These are phyloP conservation scores for Theobroma grandiflorum DNA, from an alignment of 441 rosid genomes.

Conservation along the genomic window DNA sequence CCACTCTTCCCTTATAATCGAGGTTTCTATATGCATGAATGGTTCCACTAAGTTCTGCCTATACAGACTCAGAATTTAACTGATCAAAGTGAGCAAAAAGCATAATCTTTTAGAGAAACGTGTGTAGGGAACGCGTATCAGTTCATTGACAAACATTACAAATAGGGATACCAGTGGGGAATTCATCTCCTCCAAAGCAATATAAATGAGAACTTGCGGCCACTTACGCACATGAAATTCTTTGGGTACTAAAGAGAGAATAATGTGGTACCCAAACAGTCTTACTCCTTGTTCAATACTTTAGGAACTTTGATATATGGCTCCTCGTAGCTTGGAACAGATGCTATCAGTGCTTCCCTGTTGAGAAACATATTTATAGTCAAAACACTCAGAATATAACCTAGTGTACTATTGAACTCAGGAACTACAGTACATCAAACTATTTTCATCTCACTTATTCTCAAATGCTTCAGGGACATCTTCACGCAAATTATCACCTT, in stretches of 20 bases:
- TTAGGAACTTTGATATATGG: slow-evolving; percentile 71
- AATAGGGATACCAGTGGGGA: not conserved
- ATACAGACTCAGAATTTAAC: too few relatives aligned
- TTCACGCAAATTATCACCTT: slow-evolving; percentile 62
- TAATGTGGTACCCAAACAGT: slow-evolving; percentile 27
- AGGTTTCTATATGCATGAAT: not conserved
- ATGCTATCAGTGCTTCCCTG: slow-evolving; percentile 68
- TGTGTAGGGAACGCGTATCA: not conserved
- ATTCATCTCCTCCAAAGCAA: not conserved
- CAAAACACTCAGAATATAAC: not conserved
- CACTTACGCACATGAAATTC: not conserved
- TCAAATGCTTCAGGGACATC: slow-evolving; percentile 76
- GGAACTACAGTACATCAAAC: slow-evolving; percentile 4
- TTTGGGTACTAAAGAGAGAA: slow-evolving; percentile 4
- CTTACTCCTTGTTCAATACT: slow-evolving; percentile 77
- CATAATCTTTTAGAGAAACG: not conserved
- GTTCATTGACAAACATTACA: not conserved
- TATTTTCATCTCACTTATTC: slow-evolving; percentile 52
- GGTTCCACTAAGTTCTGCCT: not conserved
- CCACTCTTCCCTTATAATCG: too few relatives aligned
- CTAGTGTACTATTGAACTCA: not conserved
- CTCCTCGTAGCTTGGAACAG: slow-evolving; percentile 76
- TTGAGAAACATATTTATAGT: slow-evolving; percentile 12
- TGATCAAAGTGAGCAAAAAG: not conserved
- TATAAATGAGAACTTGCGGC: not conserved